These are phyloP conservation scores for Magnolia officinalis DNA, from an alignment of 164 flowering plant species.

Conservation along the genomic window DNA sequence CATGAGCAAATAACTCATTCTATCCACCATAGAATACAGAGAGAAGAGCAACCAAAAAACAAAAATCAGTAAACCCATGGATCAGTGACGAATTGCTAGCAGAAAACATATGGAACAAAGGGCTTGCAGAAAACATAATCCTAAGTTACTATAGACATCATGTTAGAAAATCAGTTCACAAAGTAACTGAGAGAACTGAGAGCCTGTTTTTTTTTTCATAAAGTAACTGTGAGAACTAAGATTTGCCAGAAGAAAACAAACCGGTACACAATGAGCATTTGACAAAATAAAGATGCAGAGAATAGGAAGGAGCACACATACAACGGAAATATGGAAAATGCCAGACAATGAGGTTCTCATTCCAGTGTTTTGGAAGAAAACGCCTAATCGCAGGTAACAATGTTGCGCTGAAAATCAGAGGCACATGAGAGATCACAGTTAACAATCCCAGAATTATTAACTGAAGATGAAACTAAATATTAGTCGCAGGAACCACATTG, in stretches of 20 bases:
- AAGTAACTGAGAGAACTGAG: too few relatives aligned
- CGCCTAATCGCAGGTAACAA: slow-evolving; percentile 71
- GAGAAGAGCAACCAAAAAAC: too few relatives aligned
- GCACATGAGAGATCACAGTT: background rate
- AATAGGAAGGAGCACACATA: slow-evolving; percentile 31
- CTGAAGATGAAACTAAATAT: background rate
- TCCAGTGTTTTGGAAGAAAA: slow-evolving; percentile 77
- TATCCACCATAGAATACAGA: too few relatives aligned
- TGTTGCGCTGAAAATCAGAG: slow-evolving; percentile 57
- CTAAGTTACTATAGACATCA: too few relatives aligned
- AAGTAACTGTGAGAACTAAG: too few relatives aligned
- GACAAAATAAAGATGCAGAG: background rate
- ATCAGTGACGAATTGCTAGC: too few relatives aligned
- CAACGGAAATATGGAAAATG: slow-evolving; percentile 76
- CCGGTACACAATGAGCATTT: slow-evolving; percentile 6
- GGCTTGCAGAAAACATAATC: too few relatives aligned
- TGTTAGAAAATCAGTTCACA: too few relatives aligned
- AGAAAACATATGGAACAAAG: too few relatives aligned
- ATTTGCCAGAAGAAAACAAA: background rate
- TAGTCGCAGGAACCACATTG: slow-evolving; percentile 7
- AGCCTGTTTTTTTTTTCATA: too few relatives aligned
- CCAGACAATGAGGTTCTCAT: slow-evolving; percentile 70
- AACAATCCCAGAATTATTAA: background rate
- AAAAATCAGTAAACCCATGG: too few relatives aligned
- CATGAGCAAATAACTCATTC: too few relatives aligned